phyloP scores from a whole-genome alignment of 805 yeast genomes.

The Phaffomyces thermotolerans region DNA sequence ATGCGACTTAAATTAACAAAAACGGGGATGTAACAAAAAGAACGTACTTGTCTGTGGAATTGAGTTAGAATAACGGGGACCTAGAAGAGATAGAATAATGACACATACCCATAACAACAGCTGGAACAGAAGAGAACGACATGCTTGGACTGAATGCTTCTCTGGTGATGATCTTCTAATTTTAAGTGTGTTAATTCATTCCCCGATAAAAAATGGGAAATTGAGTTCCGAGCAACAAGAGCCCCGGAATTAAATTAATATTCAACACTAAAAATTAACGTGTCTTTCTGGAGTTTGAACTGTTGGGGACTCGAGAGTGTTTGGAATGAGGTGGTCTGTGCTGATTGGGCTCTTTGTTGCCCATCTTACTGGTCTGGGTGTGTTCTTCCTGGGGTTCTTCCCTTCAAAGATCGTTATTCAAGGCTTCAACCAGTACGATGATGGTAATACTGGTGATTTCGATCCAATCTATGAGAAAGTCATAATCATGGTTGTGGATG shows the following conservation, averaged over 20 bases:
- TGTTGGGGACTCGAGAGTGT: no score
- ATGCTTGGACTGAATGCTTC: slow-evolving; percentile 5
- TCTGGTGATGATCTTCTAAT: background rate
- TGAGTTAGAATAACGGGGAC: slow-evolving; percentile 12
- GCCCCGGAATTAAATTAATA: no score
- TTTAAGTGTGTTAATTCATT: background rate
- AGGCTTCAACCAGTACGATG: slow-evolving; percentile 39
- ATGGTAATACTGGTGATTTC: slow-evolving; percentile 22
- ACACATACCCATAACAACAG: slow-evolving; percentile 89
- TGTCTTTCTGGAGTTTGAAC: no score
- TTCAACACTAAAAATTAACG: no score
- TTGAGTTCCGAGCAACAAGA: no score
- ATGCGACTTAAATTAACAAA: no score
- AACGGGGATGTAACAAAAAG: no score
- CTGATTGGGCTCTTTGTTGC: slow-evolving; percentile 5
- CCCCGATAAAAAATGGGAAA: no score
- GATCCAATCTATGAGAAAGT: slow-evolving; percentile 54
- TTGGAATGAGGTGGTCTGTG: slow-evolving; percentile 5
- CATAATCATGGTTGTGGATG: slow-evolving; percentile 85
- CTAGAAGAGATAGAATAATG: slow-evolving; percentile 1
- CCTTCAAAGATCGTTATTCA: slow-evolving; percentile 78
- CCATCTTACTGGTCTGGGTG: slow-evolving; percentile 48
- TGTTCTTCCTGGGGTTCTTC: slow-evolving; percentile 80
- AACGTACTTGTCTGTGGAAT: slow-evolving; percentile 18
- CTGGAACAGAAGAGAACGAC: slow-evolving; percentile 53